These are phyloP conservation scores for Pseudozyma thailandica DNA, from an alignment of 1,284 basidiomycete genomes.

Conservation along the genomic window DNA sequence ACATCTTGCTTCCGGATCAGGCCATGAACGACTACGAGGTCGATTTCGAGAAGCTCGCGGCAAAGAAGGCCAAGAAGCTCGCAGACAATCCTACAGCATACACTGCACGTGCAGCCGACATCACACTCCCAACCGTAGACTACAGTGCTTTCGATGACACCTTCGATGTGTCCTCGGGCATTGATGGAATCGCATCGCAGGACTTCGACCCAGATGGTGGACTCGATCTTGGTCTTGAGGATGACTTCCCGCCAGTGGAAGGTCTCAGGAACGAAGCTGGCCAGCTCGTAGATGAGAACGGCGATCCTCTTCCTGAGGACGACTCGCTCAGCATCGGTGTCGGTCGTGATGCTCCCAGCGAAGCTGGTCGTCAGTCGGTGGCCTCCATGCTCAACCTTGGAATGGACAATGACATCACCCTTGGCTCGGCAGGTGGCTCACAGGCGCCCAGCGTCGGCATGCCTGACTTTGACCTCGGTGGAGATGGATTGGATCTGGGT, in stretches of 20 bases:
- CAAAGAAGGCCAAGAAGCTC: constrained; percentile 70
- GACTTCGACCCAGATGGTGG: constrained; percentile 63
- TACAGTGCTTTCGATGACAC: constrained; percentile 52
- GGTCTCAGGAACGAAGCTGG: constrained; percentile 46
- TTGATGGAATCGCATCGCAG: constrained; percentile 56
- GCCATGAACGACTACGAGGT: constrained; percentile 57
- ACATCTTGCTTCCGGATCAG: constrained; percentile 80
- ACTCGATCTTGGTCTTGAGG: constrained; percentile 69
- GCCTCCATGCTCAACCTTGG: constrained; percentile 50
- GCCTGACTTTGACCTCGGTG: constrained; percentile 45
- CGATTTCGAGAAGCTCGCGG: constrained; percentile 76
- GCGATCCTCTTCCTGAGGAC: constrained; percentile 68
- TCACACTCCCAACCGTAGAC: constrained; percentile 68
- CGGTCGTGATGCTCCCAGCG: constrained; percentile 60
- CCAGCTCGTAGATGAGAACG: constrained; percentile 54
- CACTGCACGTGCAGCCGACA: constrained; percentile 79
- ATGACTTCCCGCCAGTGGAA: constrained; percentile 69
- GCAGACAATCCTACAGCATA: constrained; percentile 43
- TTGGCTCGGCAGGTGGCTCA: constrained; percentile 41
- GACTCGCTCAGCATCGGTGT: constrained; percentile 63
- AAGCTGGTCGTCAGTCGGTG: constrained; percentile 46
- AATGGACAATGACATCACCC: constrained; percentile 39
- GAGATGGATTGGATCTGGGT: constrained; percentile 74
- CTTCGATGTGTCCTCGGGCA: constrained; percentile 49
- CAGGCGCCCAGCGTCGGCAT: constrained; percentile 45